A percentile compares a stretch with the other conserved stretches of the same genome.
These are phyloP conservation scores for rapeseed (Brassica napus) DNA, from an alignment of 345 rosid species.

Conservation along the genomic window Da-Ae NC_063435.1:11311501-11312000, in stretches of 20 bases:
- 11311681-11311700: constrained; percentile 17
- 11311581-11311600: constrained; percentile 28
- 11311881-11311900: constrained; percentile 51
- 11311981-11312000: not conserved
- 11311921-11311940: constrained; percentile 16
- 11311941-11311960: constrained; percentile 14
- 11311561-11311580: constrained; percentile 28
- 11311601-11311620: constrained; percentile 26
- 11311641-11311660: constrained; percentile 30
- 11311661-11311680: constrained; percentile 32
- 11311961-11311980: constrained; percentile 12
- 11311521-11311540: constrained; percentile 20
- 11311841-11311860: constrained; percentile 33
- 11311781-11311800: constrained; percentile 29
- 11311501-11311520: not conserved
- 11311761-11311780: constrained; percentile 26
- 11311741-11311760: constrained; percentile 18
- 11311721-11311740: constrained; percentile 29
- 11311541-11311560: constrained; percentile 21
- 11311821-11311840: constrained; percentile 19
- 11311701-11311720: constrained; percentile 26
- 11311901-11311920: constrained; percentile 25
- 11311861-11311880: constrained; percentile 34
- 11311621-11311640: constrained; percentile 21
- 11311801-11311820: constrained; percentile 35